phyloP scores from a whole-genome alignment of 352 stramenopile genomes.

The Hyaloperonospora arabidopsidis region DNA sequence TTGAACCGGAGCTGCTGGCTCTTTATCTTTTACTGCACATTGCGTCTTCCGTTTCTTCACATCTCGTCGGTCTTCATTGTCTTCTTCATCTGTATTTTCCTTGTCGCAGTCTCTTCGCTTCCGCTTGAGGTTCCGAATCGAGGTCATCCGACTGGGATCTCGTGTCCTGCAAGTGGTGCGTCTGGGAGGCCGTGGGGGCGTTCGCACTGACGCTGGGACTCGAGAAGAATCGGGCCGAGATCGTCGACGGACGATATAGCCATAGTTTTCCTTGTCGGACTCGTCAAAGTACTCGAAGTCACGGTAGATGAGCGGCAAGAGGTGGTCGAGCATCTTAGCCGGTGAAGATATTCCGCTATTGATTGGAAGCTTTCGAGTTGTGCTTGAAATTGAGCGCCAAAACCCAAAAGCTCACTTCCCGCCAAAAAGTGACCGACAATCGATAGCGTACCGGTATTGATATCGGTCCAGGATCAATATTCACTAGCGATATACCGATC shows the following conservation, averaged over 20 bases:
- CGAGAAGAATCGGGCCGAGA: slow-evolving; percentile 4
- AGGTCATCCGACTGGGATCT: slow-evolving; percentile 9
- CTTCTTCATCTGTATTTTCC: slow-evolving; percentile 1
- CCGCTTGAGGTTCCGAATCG: slow-evolving; percentile 10
- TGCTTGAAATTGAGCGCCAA: slow-evolving; percentile 23
- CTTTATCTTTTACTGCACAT: not conserved
- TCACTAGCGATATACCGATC: not conserved
- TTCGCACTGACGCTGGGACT: slow-evolving; percentile 2
- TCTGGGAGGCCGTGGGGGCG: slow-evolving; percentile 20
- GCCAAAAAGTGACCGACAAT: slow-evolving; percentile 15
- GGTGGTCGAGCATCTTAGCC: slow-evolving; percentile 34
- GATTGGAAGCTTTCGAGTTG: not conserved
- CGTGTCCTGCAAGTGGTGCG: slow-evolving; percentile 11
- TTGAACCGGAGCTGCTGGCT: not conserved
- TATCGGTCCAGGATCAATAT: no score
- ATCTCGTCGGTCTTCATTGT: slow-evolving; percentile 2
- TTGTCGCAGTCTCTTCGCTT: slow-evolving; percentile 4
- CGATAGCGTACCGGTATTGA: no score
- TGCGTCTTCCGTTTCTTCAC: slow-evolving; percentile 17
- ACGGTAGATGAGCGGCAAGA: slow-evolving; percentile 35
- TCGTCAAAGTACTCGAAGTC: slow-evolving; percentile 40
- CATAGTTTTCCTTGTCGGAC: slow-evolving; percentile 65
- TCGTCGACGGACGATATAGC: slow-evolving; percentile 39
- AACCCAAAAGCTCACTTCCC: slow-evolving; percentile 20
- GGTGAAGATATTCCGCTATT: not conserved